A percentile compares a stretch with the other conserved stretches of the same genome.
Conservation (phyloP, 23 red algal species). For the Gracilaria domingensis region DNA sequence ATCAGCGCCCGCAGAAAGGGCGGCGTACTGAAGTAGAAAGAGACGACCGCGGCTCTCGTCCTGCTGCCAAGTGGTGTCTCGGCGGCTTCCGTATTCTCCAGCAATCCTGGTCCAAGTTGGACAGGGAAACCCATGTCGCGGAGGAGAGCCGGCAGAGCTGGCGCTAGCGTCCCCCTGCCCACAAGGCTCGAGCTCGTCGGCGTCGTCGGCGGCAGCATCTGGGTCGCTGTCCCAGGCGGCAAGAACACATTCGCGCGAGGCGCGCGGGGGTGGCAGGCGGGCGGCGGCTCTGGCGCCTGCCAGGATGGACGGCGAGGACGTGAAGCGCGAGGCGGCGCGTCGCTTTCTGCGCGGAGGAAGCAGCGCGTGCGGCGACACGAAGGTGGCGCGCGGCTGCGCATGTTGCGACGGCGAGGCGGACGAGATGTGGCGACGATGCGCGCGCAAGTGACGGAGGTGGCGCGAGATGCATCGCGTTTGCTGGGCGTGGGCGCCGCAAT, state of each 20-base stretch:
- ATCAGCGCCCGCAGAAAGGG: slow-evolving; percentile 55
- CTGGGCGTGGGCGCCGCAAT: background rate
- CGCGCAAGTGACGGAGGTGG: background rate
- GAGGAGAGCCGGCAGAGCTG: background rate
- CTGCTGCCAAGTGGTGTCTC: slow-evolving; percentile 41
- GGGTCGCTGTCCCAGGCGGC: slow-evolving; percentile 2
- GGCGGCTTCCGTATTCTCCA: slow-evolving; percentile 46
- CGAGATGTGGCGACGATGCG: background rate
- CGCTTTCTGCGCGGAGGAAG: background rate
- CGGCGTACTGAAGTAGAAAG: slow-evolving; percentile 47
- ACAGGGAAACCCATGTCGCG: background rate
- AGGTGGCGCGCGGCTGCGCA: slow-evolving; percentile 7
- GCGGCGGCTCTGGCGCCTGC: background rate
- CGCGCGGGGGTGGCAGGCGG: background rate
- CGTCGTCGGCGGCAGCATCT: background rate
- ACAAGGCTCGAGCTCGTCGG: background rate
- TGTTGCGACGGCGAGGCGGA: background rate
- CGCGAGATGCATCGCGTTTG: background rate
- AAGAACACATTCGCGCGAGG: slow-evolving; percentile 6
- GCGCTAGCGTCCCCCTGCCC: background rate
- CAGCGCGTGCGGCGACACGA: background rate
- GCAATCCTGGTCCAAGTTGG: slow-evolving; percentile 44
- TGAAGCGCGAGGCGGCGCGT: background rate
- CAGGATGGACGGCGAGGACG: slow-evolving; percentile 11
- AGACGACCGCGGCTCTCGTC: background rate